These are phyloP conservation scores for Lasiodiplodia hormozganensis DNA, from an alignment of 2,329 filamentous ascomycete species.

Conservation along the genomic window DNA sequence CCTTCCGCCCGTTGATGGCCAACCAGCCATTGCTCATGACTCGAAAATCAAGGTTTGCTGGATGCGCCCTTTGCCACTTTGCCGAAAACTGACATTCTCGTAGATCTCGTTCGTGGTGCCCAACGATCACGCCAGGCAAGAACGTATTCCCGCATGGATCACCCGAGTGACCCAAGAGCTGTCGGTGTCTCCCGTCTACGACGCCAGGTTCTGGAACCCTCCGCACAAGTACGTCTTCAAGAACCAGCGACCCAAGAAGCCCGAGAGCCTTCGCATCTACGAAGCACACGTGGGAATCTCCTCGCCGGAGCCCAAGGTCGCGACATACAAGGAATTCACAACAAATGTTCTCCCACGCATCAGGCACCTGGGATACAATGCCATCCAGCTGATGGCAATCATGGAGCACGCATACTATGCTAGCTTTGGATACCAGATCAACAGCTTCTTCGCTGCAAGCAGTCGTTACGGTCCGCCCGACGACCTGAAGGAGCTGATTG, in stretches of 20 bases:
- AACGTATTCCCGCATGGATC: constrained; percentile 95
- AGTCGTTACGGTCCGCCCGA: constrained; percentile 94
- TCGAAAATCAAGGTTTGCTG: constrained; percentile 86
- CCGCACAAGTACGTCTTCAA: constrained; percentile 86
- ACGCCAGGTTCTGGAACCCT: constrained; percentile 97
- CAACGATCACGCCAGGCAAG: constrained; percentile 75
- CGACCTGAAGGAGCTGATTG: constrained; percentile 94
- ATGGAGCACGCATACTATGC: constrained; percentile 99
- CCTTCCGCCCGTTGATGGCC: constrained; percentile 74
- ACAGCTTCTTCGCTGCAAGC: constrained; percentile 97
- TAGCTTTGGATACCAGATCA: constrained; percentile 98
- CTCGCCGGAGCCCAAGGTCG: constrained; percentile 83
- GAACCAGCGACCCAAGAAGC: constrained; percentile 81
- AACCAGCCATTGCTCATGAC: constrained; percentile 84
- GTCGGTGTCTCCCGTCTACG: constrained; percentile 86
- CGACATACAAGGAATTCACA: constrained; percentile 98
- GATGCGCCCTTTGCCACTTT: constrained; percentile 26
- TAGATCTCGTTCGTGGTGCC: constrained; percentile 86
- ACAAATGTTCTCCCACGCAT: constrained; percentile 90
- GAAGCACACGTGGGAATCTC: constrained; percentile 99
- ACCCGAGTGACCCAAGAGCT: constrained; percentile 96
- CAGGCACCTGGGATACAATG: constrained; percentile 89
- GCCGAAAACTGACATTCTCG: background rate
- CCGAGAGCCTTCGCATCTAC: constrained; percentile 87
- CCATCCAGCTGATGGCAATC: constrained; percentile 97